Evolutionary conservation across 2,329 filamentous ascomycete species (phyloP).

Genomic region (Mycosphaerella arachidis): DNA sequence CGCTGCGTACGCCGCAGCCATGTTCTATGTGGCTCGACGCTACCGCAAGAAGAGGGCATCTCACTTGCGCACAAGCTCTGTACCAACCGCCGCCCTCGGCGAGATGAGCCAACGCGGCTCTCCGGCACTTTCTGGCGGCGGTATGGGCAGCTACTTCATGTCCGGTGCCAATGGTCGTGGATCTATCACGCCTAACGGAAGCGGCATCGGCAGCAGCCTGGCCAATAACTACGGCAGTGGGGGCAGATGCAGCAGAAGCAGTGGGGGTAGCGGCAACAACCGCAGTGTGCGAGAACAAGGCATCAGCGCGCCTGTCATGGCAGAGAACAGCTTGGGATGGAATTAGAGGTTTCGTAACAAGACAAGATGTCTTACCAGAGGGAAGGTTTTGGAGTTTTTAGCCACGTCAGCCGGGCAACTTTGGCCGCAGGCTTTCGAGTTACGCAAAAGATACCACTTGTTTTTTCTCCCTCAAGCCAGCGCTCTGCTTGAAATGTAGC

Average conservation of each 20-base stretch:
- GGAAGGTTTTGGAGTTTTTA: neutral
- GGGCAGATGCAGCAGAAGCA: constrained; percentile 36
- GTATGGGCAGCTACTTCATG: constrained; percentile 55
- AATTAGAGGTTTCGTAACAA: constrained; percentile 55
- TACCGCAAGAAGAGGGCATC: constrained; percentile 71
- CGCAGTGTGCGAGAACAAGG: constrained; percentile 62
- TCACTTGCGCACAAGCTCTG: constrained; percentile 72
- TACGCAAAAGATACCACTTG: neutral
- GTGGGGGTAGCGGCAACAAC: constrained; percentile 63
- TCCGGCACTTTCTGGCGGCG: constrained; percentile 28
- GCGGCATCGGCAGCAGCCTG: constrained; percentile 33
- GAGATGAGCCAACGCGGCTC: constrained; percentile 38
- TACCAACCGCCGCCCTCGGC: constrained; percentile 55
- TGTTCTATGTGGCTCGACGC: constrained; percentile 86
- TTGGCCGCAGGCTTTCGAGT: neutral
- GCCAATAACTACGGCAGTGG: constrained; percentile 42
- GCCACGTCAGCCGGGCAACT: neutral
- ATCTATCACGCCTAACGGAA: constrained; percentile 18
- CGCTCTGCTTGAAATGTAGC: neutral
- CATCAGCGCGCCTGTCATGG: constrained; percentile 86
- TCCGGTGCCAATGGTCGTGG: constrained; percentile 55
- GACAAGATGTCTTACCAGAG: neutral
- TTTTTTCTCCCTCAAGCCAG: neutral
- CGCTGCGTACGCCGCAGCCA: constrained; percentile 84
- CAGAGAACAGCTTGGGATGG: constrained; percentile 94